Evolutionary conservation across 805 yeast species (phyloP), one percentile per base, ranked within the genome.

Genomic region (Ogataea trehaloabstinens): DNA sequence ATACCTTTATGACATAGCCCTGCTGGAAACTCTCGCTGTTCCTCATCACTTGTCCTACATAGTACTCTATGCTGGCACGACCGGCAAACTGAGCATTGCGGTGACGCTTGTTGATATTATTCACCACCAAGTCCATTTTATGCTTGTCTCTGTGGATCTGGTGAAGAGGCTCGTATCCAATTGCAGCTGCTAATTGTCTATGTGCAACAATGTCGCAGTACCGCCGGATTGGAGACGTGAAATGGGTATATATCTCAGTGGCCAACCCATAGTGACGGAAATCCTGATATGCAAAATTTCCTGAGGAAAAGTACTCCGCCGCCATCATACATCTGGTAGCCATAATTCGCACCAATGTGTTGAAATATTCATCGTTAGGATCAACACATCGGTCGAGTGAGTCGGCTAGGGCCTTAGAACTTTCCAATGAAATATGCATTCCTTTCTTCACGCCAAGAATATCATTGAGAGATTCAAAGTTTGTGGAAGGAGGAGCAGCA

Each of bases 241-340:
- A 93, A 73, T 93, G 99, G 1, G 99, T 93, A 64, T 93, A 93
- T 32, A 93, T 93, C 52, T 90, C 97, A 37, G 91, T 89, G 3
- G 99, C 99, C 47, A 93, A 73, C 61, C 99, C 99, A 63, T 93
- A 93, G 71, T 93, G 99, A 46, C 83, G 79, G 70, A 87, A 93
- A 48, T 93, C 99, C 11, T 95, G 80, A 57, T 88, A 87, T 7
- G 95, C 85, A 55, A 73, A 87, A 12, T 85, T 80, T 6, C 99
- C 98, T 0, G 96, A 78, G 8, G 95, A 81, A 67, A 93, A 93
- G 59, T 93, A 93, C 60, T 91, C 97, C 2, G 99, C 99, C 2
- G 99, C 96, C 85, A 89, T 87, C 99, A 93, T 93, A 66, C 98
- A 91, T 55, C 99, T 76, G 0, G 99, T 93, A 6, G 97, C 93